These are phyloP conservation scores for Piper longum DNA, from an alignment of 164 flowering plant genomes.

Conservation along the genomic window DNA sequence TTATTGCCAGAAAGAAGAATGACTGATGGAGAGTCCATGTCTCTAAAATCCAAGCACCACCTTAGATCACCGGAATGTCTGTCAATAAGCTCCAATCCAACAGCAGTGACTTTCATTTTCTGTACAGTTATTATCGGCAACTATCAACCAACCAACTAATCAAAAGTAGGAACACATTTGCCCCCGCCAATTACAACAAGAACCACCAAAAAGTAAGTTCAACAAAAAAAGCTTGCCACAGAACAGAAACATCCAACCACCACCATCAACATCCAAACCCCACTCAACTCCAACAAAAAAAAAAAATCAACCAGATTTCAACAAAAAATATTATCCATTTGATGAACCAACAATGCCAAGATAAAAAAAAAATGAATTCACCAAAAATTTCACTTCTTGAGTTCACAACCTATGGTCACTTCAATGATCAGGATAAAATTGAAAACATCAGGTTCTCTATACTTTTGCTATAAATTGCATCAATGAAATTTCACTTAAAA, in stretches of 20 bases:
- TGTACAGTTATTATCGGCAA: conserved; percentile 11
- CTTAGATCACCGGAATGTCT: conserved; percentile 69
- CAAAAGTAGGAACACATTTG: not conserved
- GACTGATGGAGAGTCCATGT: conserved; percentile 84
- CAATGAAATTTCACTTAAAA: no score
- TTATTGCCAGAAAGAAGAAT: conserved; percentile 61
- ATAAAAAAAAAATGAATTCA: no score
- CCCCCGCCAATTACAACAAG: no score
- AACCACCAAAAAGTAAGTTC: no score
- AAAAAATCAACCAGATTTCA: no score
- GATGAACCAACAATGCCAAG: no score
- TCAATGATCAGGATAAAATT: no score
- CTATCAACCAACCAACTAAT: not conserved
- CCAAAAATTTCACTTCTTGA: no score
- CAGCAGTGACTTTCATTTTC: conserved; percentile 79
- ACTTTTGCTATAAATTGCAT: no score
- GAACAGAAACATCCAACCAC: not conserved
- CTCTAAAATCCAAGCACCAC: conserved; percentile 99
- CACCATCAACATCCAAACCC: not conserved
- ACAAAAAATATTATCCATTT: no score
- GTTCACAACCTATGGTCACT: no score
- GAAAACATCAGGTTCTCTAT: no score
- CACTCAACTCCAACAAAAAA: not conserved
- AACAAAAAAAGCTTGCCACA: not conserved
- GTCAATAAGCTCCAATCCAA: conserved; percentile 79